Base-by-base conservation (phyloP, 1,139 yeast species). In the Saccharomyces hybrid region DNA sequence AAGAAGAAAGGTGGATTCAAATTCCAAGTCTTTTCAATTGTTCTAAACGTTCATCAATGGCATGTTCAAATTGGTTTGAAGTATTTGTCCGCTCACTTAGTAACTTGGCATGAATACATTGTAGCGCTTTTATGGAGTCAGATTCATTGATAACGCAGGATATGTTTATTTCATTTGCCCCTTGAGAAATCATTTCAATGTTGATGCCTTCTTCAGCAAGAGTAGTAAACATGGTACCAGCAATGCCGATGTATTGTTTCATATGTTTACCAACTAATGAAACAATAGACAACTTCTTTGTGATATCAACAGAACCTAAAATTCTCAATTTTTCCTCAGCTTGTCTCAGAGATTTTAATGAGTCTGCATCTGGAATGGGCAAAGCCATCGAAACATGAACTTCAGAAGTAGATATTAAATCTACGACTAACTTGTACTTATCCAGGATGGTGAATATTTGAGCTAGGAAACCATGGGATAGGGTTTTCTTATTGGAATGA, bases 321-420 rank as follows among this genome's bases (percentile, higher is more conserved):
- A 80, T 81, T 52, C 84, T 79, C 62, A 93, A 78, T 65, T 90
- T 96, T 49, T 76, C 80, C 52, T 90, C 78, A 1, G 98, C 97
- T 54, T 78, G 77, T 59, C 81, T 80, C 61, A 87, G 75, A 42
- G 78, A 77, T 55, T 73, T 73, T 51, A 73, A 69, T 27, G 79
- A 73, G 53, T 84, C 86, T 47, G 80, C 80, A 57, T 87, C 95
- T 51, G 82, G 84, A 55, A 90, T 84, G 61, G 88, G 93, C 58
- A 93, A 76, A 1, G 99, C 99, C 99, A 93, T 91, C 16, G 98
- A 91, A 29, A 93, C 96, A 67, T 93, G 98, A 20, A 93, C 99
- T 71, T 93, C 98, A 0, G 97, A 89, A 3, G 99, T 93, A 46
- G 97, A 89, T 64, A 93, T 93, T 67, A 93, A 82, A 72, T 93